A percentile compares a stretch with the other conserved stretches of the same genome.
phyloP scores from a whole-genome alignment of 176 grass and related monocot genomes.

The Saccharum officinarum region DNA sequence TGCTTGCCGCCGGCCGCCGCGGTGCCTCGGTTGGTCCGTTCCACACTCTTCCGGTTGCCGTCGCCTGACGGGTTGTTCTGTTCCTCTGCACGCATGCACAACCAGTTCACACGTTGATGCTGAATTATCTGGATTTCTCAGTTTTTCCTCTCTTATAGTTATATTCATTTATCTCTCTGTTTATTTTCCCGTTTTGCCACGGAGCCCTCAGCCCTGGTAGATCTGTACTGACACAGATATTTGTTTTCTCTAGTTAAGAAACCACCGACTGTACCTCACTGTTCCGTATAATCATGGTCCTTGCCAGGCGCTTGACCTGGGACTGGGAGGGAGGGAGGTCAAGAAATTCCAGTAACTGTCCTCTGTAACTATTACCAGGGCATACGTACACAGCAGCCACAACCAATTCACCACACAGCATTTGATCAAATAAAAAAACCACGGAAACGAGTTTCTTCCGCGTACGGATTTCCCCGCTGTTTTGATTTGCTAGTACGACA shows the following conservation, averaged over 20 bases:
- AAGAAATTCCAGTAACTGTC: slow-evolving; percentile 5
- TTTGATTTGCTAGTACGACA: neutral
- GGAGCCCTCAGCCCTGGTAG: neutral
- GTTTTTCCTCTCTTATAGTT: too few species aligned
- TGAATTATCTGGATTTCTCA: neutral
- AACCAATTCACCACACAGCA: neutral
- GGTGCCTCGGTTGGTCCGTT: neutral
- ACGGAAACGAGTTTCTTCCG: neutral
- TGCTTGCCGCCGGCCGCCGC: neutral
- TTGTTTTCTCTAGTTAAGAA: neutral
- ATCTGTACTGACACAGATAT: neutral
- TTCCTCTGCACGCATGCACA: too few species aligned
- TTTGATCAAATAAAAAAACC: too few species aligned
- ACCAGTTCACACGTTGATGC: neutral
- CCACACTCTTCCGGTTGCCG: neutral
- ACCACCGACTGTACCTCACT: neutral
- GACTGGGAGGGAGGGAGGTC: too few species aligned
- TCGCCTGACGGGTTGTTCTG: too few species aligned
- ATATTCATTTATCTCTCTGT: neutral
- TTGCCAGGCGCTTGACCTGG: neutral
- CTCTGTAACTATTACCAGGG: too few species aligned
- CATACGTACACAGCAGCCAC: neutral
- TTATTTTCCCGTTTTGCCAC: neutral
- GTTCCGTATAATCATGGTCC: slow-evolving; percentile 3
- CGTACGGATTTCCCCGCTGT: neutral